Conservation (phyloP, 495 filamentous ascomycete genomes). For the Tuber melanosporum region DNA sequence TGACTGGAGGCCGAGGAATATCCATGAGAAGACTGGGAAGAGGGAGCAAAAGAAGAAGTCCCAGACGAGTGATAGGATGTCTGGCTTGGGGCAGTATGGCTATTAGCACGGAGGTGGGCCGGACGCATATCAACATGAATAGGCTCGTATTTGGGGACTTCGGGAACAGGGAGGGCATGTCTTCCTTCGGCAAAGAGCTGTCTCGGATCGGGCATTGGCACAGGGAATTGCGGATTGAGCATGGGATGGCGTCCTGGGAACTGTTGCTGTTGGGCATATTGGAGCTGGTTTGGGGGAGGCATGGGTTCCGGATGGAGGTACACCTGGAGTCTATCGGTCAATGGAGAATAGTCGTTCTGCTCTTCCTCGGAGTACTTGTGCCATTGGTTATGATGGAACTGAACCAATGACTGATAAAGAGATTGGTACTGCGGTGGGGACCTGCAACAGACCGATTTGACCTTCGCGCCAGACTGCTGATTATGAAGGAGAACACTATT, state of each 20-base stretch:
- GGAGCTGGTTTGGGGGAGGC: slow-evolving; percentile 15
- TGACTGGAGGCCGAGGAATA: slow-evolving; percentile 40
- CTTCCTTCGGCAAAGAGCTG: slow-evolving; percentile 15
- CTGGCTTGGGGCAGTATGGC: slow-evolving; percentile 11
- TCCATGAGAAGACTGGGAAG: slow-evolving; percentile 38
- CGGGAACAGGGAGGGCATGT: slow-evolving; percentile 27
- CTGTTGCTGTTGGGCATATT: slow-evolving; percentile 29
- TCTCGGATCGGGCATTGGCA: slow-evolving; percentile 20
- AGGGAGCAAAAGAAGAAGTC: slow-evolving; percentile 30
- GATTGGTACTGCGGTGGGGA: slow-evolving; percentile 39
- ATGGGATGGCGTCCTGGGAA: slow-evolving; percentile 29
- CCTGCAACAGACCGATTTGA: slow-evolving; percentile 40
- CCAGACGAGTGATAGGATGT: slow-evolving; percentile 32
- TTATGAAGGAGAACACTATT: slow-evolving; percentile 42
- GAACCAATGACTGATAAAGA: slow-evolving; percentile 33
- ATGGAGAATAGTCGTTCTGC: slow-evolving; percentile 37
- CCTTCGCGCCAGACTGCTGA: slow-evolving; percentile 30
- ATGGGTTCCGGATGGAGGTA: slow-evolving; percentile 29
- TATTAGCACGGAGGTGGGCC: slow-evolving; percentile 29
- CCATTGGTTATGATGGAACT: slow-evolving; percentile 38
- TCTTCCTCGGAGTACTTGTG: slow-evolving; percentile 39
- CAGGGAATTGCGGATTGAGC: slow-evolving; percentile 5
- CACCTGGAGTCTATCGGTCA: slow-evolving; percentile 34
- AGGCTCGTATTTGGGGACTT: slow-evolving; percentile 22
- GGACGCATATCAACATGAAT: slow-evolving; percentile 28